Percentiles rank a stretch among this genome's conserved stretches.
Evolutionary conservation across 306 rosid genomes (phyloP).

Genomic region (Hylodesmum podocarpum): DNA sequence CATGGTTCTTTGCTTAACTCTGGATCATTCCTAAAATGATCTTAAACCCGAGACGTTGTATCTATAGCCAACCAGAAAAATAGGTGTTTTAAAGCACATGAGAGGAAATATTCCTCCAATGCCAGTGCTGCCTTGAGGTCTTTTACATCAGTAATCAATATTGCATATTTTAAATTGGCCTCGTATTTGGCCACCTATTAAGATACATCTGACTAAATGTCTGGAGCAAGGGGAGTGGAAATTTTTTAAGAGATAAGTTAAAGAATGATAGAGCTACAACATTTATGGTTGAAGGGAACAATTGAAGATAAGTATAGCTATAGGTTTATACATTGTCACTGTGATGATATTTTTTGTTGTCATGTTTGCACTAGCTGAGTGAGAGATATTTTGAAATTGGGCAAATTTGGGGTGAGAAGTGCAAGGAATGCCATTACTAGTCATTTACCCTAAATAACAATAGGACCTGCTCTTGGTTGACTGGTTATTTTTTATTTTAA

Average conservation of each 20-base stretch:
- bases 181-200: not conserved
- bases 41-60: not conserved
- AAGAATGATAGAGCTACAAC: not conserved
- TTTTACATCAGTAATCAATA: constrained; percentile 4
- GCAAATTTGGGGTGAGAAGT: not conserved
- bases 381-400: not conserved
- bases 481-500: not conserved
- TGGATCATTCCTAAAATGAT: constrained; percentile 20
- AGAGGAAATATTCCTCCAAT: not conserved
- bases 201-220: not conserved
- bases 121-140: constrained; percentile 1
- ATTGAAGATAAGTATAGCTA: not conserved
- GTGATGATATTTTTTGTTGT: not conserved
- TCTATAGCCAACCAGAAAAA: constrained; percentile 15
- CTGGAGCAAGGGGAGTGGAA: not conserved
- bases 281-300: not conserved
- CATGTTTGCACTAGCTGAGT: not conserved
- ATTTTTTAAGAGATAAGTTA: not conserved
- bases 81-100: not conserved
- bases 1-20: constrained; percentile 17
- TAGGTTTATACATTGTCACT: not conserved
- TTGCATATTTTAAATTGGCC: not conserved
- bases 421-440: not conserved
- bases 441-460: not conserved
- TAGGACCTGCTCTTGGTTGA: not conserved